Base-by-base conservation (phyloP, 208 protist genomes). In the Trypanosoma conorhini region DNA sequence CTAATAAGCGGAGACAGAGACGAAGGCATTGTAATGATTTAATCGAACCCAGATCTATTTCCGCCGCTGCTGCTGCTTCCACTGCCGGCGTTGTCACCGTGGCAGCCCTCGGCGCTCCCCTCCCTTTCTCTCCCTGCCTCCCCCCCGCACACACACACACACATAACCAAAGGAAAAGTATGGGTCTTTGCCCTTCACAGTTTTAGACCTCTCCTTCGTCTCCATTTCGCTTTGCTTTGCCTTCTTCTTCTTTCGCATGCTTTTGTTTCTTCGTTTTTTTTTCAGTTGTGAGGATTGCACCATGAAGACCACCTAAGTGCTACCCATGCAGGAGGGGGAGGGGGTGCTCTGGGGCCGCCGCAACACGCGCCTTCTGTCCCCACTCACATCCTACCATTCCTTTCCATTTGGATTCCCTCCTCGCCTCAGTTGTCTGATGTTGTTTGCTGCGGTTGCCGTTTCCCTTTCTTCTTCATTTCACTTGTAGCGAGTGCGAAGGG, bases 191-290 rank as follows among this genome's bases (percentile, higher is more conserved):
- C 21, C 19, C 21, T 54, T 54, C n/a, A n/a, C n/a, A 54, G 4
- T 54, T 54, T 54, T 21, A 33, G 19, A 24, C 62, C 69, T 54
- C 61, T 61, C 33, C 33, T 59, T 67, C 62, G 55, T 28, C 35
- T 70, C 46, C 46, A 35, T 31, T 65, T 17, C 65, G 30, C n/a
- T 56, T 31, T 66, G 58, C 61, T 60, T 19, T 67, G n/a, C 58
- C 21, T 60, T 67, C 0, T 67, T 60, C 1, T 42, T 48, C 31
- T 52, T 67, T 7, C 31, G 26, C 3, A 24, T 38, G 5, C 46
- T 61, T 65, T 67, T 69, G 55, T 44, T 55, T 70, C 31, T 44
- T 50, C n/a, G 59, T 2, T 71, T 54, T 54, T 54, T 54, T 10
- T 24, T 54, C 7, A 21, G 9, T 19, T 28, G 19, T 26, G 50